Evolutionary conservation across 2,329 filamentous ascomycete genomes (phyloP).

Genomic region (Gnomoniopsis sp.): DNA sequence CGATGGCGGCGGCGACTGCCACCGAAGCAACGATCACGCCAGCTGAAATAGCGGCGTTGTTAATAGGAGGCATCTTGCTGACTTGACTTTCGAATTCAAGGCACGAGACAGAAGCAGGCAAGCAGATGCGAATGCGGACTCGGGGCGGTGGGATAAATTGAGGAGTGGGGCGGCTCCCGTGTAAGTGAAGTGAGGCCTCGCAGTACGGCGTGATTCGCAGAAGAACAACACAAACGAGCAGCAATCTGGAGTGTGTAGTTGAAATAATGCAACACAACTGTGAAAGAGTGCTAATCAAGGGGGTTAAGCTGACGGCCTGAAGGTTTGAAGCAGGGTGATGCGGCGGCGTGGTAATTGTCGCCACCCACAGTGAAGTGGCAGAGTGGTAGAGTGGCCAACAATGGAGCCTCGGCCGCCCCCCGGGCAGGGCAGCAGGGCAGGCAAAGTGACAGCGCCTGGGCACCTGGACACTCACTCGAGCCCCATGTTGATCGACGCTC

Average conservation of each 20-base stretch:
- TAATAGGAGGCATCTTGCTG: slow-evolving; percentile 50
- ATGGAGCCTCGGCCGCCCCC: not conserved
- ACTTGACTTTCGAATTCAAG: not conserved
- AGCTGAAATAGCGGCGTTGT: slow-evolving; percentile 53
- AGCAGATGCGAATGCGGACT: slow-evolving; percentile 1
- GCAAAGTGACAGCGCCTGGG: not conserved
- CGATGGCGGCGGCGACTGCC: slow-evolving; percentile 55
- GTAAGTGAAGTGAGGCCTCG: slow-evolving; percentile 8
- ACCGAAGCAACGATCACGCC: slow-evolving; percentile 57
- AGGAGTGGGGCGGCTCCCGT: slow-evolving; percentile 7
- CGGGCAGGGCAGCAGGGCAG: slow-evolving; percentile 3
- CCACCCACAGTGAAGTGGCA: not conserved
- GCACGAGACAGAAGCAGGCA: not conserved
- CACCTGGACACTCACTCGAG: slow-evolving; percentile 5
- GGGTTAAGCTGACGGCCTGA: not conserved
- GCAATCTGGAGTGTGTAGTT: not conserved
- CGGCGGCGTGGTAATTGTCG: not conserved
- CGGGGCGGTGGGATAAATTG: slow-evolving; percentile 1
- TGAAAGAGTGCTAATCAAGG: not conserved
- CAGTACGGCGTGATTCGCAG: not conserved
- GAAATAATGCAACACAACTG: not conserved
- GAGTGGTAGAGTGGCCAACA: too few species aligned
- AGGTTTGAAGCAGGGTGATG: not conserved
- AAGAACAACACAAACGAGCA: not conserved
- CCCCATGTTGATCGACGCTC: slow-evolving; percentile 9